Base-by-base conservation (phyloP, 495 filamentous ascomycete species). In the Opeltia flavorubescens region DNA sequence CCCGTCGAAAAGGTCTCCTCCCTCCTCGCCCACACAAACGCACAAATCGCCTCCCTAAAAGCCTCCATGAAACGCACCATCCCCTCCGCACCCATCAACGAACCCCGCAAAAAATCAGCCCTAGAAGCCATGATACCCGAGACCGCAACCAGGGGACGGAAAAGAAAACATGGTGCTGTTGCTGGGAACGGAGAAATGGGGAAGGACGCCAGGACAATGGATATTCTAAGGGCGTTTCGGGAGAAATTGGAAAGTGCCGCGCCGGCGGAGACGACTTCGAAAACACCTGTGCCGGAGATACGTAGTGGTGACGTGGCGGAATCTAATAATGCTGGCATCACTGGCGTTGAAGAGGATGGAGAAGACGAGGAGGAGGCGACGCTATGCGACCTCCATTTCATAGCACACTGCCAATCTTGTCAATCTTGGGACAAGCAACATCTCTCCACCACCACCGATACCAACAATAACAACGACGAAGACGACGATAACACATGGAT, bases 391-490 rank as follows among this genome's bases (percentile, higher is more conserved):
- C 69, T 95, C 4, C 88, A 95, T 55, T 95, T 95, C 66, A 89
- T 96, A 54, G 81, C 81, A 6, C 81, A 88, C 52, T 99, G 91
- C 61, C 83, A 93, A 50, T 94, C 85, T 29, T 99, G 91, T 63
- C 70, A 75, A 42, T 70, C 78, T 1, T 95, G 89, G 85, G 78
- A 86, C 48, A 56, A 70, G 35, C 56, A 66, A 6, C 55, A 62
- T 17, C 49, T 61, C 0, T 50, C 50, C 2, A 58, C 59, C 1
- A 50, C 36, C 12, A 35, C 23, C 11, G 49, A 45, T 11, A 49
- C 31, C 20, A 68, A 67, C 27, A 66, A 66, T 15, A 72, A 63
- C 15, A 74, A 71, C 5, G 62, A 62, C 4, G 71, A 76, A 11
- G 73, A 84, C 9, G 77, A 83, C 46, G 81, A 84, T 26, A 54